Base-by-base conservation (phyloP, 75 land plant genomes). In the Adiantum capillusveneris region DNA sequence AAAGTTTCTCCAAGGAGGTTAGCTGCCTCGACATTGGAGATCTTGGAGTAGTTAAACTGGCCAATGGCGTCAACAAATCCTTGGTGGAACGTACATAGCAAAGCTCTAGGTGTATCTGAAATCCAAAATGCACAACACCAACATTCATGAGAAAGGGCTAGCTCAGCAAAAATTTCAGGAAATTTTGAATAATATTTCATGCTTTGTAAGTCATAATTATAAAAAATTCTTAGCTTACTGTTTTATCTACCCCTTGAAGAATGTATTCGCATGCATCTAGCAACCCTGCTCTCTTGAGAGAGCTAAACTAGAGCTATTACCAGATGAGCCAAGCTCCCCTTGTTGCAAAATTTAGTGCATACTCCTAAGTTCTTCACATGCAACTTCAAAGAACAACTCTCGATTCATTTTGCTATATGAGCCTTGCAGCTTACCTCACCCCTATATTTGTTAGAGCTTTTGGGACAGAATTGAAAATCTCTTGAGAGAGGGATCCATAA, bases 31-130 rank as follows among this genome's bases (percentile, higher is more conserved):
- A 14, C 12, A 41, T 9, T 41, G 43, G 14, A 9, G 12, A 9
- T 41, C 43, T 9, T 9, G 43, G 43, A 9, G 14, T 9, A 41
- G 12, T 41, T 9, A 14, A 41, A 14, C 43, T 41, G 14, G 12
- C 43, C 14, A 41, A 41, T 14, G 43, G 14, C 9, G 9, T 41
- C 12, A 41, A 9, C 43, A 41, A 9, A 14, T 41, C 43, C 14
- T 41, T 14, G 14, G 9, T 41, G 9, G 43, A 9, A 14, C 43
- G 14, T 9, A 14, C 53, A 34, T 88, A 88, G 16, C 82, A 42
- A 39, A 88, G 90, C 69, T 88, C 93, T 62, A 88, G 41, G 43
- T 88, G 89, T 52, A 88, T 85, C 93, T 88, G 65, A 14, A 16
- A 55, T 41, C 43, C 43, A 41, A 14, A 41, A 41, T 9, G 43